Conservation (phyloP, 768 basidiomycete genomes). For the Tricholomella constricta region DNA sequence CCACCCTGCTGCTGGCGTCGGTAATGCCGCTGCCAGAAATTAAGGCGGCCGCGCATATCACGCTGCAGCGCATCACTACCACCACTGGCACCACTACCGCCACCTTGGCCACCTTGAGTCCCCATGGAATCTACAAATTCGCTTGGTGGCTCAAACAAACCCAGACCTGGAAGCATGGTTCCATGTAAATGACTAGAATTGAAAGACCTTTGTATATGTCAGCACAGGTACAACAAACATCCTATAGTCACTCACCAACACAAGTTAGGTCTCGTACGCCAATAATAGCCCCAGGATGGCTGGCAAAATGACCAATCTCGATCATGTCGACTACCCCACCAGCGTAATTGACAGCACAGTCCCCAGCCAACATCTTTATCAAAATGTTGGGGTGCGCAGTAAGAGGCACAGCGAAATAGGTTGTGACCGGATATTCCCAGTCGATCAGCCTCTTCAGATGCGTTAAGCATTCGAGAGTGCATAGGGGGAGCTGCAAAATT, state of each 20-base stretch:
- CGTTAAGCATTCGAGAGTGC: background rate
- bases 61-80: background rate
- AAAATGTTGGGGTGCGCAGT: background rate
- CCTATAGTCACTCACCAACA: background rate
- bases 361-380: background rate
- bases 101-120: background rate
- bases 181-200: background rate
- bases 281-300: slow-evolving; percentile 1
- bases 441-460: background rate
- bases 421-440: background rate
- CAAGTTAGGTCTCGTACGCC: background rate
- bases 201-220: background rate
- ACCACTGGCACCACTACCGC: background rate
- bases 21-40: background rate
- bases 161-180: slow-evolving; percentile 2
- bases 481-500: background rate
- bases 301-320: background rate
- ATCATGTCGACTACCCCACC: background rate
- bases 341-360: background rate
- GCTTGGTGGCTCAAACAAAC: background rate
- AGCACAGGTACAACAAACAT: background rate
- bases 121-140: background rate
- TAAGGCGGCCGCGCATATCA: background rate
- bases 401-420: background rate
- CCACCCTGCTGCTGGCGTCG: background rate